Conservation (phyloP, 23 red algal species). For the Gracilariopsis chorda region DNA sequence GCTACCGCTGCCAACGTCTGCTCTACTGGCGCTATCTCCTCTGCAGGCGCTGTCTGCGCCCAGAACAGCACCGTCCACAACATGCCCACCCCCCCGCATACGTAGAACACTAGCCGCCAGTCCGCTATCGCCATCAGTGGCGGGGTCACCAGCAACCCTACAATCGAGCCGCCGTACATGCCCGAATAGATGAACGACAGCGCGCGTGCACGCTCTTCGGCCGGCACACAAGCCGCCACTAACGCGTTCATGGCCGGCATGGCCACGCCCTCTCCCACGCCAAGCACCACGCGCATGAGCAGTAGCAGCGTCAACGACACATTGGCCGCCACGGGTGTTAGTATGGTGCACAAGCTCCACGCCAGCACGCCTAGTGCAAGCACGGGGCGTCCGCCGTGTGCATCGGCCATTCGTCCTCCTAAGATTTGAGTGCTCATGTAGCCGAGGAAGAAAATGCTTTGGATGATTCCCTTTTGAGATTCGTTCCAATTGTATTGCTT, state of each 20-base stretch:
- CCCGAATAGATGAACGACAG: slow-evolving; percentile 53
- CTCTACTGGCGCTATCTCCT: not conserved
- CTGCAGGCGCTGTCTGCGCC: not conserved
- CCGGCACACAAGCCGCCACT: not conserved
- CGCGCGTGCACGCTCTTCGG: not conserved
- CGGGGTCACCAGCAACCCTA: slow-evolving; percentile 43
- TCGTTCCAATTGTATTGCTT: not conserved
- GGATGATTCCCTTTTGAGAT: slow-evolving; percentile 29
- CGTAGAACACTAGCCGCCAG: slow-evolving; percentile 39
- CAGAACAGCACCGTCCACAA: slow-evolving; percentile 33
- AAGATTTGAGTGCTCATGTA: slow-evolving; percentile 54
- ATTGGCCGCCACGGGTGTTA: slow-evolving; percentile 10
- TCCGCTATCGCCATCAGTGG: not conserved
- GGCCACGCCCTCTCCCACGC: slow-evolving; percentile 55
- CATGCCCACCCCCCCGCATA: slow-evolving; percentile 11
- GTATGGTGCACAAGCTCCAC: slow-evolving; percentile 26
- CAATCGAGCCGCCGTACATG: slow-evolving; percentile 62
- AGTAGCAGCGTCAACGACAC: slow-evolving; percentile 8
- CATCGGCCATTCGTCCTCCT: slow-evolving; percentile 14
- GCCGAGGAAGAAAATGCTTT: slow-evolving; percentile 52
- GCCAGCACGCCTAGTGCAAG: slow-evolving; percentile 41
- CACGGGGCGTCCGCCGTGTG: slow-evolving; percentile 16
- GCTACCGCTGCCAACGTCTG: not conserved
- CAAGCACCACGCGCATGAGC: slow-evolving; percentile 32
- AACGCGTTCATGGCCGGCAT: slow-evolving; percentile 62